Conservation (phyloP, 257 asterid species). For the Anisodus acutangulus region DNA sequence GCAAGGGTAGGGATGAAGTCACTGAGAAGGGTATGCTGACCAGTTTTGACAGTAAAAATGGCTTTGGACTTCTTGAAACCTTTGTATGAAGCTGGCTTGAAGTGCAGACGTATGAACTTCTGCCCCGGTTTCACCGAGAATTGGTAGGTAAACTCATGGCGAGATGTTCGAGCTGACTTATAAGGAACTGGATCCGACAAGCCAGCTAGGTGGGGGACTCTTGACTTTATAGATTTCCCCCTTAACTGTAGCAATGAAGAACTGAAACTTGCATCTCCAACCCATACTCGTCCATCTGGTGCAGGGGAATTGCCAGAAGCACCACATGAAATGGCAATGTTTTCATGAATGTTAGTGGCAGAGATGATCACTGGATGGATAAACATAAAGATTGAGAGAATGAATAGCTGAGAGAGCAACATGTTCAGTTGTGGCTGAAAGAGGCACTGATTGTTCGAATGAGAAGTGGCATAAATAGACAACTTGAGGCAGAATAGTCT, state of each 20-base stretch:
- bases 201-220: constrained; percentile 1
- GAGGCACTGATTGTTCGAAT: background rate
- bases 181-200: constrained; percentile 31
- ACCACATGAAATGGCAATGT: constrained; percentile 61
- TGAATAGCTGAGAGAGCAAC: constrained; percentile 17
- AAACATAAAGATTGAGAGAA: constrained; percentile 29
- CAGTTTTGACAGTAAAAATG: constrained; percentile 38
- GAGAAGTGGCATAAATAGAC: background rate
- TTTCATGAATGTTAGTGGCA: constrained; percentile 37
- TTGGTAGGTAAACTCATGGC: constrained; percentile 35
- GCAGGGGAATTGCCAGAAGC: constrained; percentile 45
- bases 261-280: constrained; percentile 43
- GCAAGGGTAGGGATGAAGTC: constrained; percentile 40
- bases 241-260: constrained; percentile 45
- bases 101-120: constrained; percentile 43
- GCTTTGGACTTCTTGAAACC: constrained; percentile 40
- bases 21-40: constrained; percentile 36
- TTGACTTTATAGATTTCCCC: constrained; percentile 53
- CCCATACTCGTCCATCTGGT: constrained; percentile 57
- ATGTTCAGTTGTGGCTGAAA: background rate
- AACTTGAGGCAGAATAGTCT: background rate
- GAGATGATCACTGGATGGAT: constrained; percentile 29
- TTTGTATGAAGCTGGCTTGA: constrained; percentile 38
- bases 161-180: constrained; percentile 41
- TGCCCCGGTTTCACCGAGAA: constrained; percentile 38